phyloP scores from a whole-genome alignment of 495 filamentous ascomycete species.

The Lasiosphaeria hispida region DNA sequence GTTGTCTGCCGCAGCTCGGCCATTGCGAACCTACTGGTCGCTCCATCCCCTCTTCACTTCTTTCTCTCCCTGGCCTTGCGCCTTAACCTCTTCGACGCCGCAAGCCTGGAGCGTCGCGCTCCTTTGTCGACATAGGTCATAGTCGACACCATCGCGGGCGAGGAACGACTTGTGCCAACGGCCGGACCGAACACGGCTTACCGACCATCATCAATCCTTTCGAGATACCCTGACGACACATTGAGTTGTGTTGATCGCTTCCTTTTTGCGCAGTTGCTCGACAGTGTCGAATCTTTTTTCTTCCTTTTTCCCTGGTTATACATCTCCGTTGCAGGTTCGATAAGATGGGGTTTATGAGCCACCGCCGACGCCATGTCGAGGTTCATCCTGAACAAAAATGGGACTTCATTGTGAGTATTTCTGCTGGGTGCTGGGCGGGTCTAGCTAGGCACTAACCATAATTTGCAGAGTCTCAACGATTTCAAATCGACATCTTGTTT shows the following conservation, averaged over 20 bases:
- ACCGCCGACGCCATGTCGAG: conserved; percentile 63
- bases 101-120: conserved; percentile 18
- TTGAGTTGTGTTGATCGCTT: conserved; percentile 35
- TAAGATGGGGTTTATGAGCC: conserved; percentile 73
- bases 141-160: conserved; percentile 57
- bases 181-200: conserved; percentile 31
- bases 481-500: conserved; percentile 80
- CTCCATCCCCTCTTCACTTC: conserved; percentile 11
- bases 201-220: conserved; percentile 18
- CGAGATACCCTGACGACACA: conserved; percentile 27
- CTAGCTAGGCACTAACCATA: conserved; percentile 11
- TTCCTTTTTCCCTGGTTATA: conserved; percentile 17
- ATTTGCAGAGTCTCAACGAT: conserved; percentile 75
- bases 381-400: conserved; percentile 83
- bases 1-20: conserved; percentile 21
- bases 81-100: conserved; percentile 18
- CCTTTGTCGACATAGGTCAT: conserved; percentile 34
- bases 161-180: conserved; percentile 49
- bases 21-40: conserved; percentile 14
- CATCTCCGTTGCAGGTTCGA: conserved; percentile 15
- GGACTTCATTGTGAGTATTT: conserved; percentile 78
- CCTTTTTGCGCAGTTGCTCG: conserved; percentile 24
- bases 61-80: conserved; percentile 8
- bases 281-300: conserved; percentile 31
- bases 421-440: neutral